Conservation (phyloP, 2,329 filamentous ascomycete species). For the Aspergillus vadensis region DNA sequence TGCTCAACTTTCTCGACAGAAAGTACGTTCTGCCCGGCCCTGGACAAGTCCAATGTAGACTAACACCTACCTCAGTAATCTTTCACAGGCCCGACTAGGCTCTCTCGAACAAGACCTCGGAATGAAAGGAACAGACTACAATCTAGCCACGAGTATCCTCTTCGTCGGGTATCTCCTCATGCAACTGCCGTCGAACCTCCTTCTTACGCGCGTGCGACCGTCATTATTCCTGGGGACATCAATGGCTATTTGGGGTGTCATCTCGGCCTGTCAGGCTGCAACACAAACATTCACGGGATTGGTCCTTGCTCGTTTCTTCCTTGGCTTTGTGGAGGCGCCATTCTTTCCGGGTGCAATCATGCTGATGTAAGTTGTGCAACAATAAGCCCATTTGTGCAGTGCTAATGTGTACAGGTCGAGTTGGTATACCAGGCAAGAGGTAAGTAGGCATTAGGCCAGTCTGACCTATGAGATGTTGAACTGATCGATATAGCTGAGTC, state of each 20-base stretch:
- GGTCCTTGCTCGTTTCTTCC: slow-evolving; percentile 44
- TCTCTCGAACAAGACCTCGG: slow-evolving; percentile 56
- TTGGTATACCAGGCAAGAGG: slow-evolving; percentile 66
- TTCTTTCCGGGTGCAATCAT: slow-evolving; percentile 66
- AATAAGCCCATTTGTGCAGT: neutral
- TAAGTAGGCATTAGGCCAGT: slow-evolving; percentile 6
- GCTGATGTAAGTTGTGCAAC: slow-evolving; percentile 46
- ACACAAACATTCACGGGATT: slow-evolving; percentile 46
- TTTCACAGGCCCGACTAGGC: slow-evolving; percentile 58
- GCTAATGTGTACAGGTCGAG: slow-evolving; percentile 50
- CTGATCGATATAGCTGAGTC: slow-evolving; percentile 44
- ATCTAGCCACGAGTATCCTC: slow-evolving; percentile 57
- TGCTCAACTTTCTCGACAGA: slow-evolving; percentile 37
- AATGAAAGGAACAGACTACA: slow-evolving; percentile 61
- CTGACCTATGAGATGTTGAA: slow-evolving; percentile 37
- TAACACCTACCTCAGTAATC: slow-evolving; percentile 38
- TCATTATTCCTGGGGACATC: slow-evolving; percentile 54
- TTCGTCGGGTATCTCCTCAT: slow-evolving; percentile 64
- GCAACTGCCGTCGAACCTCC: slow-evolving; percentile 63
- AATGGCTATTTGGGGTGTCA: slow-evolving; percentile 40
- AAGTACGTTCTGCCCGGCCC: slow-evolving; percentile 21
- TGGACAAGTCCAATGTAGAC: neutral
- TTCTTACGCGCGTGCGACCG: slow-evolving; percentile 57
- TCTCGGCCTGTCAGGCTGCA: slow-evolving; percentile 37
- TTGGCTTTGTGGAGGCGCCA: slow-evolving; percentile 42